Conservation (phyloP, 495 filamentous ascomycete genomes). For the Aeminium ludgeri region DNA sequence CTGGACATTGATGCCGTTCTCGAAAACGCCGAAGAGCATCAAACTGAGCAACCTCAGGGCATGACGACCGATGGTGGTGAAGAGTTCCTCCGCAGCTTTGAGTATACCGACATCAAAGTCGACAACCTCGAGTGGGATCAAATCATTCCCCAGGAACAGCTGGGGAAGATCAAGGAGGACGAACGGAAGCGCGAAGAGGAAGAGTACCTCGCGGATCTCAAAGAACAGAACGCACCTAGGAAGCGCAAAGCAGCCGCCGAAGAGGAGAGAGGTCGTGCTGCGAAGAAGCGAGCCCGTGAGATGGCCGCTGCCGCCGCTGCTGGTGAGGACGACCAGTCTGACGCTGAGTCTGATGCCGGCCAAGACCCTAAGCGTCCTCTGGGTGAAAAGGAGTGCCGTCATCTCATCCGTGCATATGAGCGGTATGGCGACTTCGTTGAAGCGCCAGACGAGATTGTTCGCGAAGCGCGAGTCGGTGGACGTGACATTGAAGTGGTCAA, state of each 20-base stretch:
- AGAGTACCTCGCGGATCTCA: slow-evolving; percentile 59
- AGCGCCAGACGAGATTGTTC: slow-evolving; percentile 66
- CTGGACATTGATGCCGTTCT: slow-evolving; percentile 97
- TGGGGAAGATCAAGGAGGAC: slow-evolving; percentile 73
- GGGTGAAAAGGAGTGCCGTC: slow-evolving; percentile 76
- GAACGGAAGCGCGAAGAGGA: slow-evolving; percentile 73
- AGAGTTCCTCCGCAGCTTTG: slow-evolving; percentile 78
- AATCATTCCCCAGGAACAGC: slow-evolving; percentile 86
- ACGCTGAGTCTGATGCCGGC: slow-evolving; percentile 31
- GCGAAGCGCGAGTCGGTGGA: slow-evolving; percentile 63
- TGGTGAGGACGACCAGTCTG: slow-evolving; percentile 38
- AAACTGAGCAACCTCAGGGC: slow-evolving; percentile 76
- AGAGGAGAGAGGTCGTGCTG: slow-evolving; percentile 65
- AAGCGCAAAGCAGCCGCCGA: slow-evolving; percentile 58
- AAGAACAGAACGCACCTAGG: slow-evolving; percentile 73
- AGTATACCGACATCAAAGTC: slow-evolving; percentile 86
- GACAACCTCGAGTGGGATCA: slow-evolving; percentile 81
- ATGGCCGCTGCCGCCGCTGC: slow-evolving; percentile 39
- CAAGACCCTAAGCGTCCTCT: slow-evolving; percentile 70
- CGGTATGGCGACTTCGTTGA: slow-evolving; percentile 79
- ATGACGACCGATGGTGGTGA: slow-evolving; percentile 83
- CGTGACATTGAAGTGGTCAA: slow-evolving; percentile 65
- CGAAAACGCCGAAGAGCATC: slow-evolving; percentile 86
- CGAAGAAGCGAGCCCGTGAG: slow-evolving; percentile 79
- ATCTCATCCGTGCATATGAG: slow-evolving; percentile 72